Conservation (phyloP, 2,329 filamentous ascomycete genomes). For the Colletotrichum eleusines region DNA sequence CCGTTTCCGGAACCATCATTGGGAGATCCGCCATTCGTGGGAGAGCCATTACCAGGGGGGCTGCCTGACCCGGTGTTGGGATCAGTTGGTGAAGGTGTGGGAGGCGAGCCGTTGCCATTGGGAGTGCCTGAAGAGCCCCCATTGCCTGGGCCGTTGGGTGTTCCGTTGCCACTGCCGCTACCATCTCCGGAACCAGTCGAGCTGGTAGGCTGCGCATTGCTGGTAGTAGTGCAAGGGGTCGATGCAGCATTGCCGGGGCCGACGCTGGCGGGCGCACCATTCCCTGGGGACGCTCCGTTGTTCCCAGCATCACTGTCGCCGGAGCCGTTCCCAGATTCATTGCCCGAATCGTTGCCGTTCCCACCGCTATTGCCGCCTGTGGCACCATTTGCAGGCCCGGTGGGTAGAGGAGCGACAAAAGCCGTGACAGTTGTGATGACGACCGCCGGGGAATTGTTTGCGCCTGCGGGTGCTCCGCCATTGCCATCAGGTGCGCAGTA, state of each 20-base stretch:
- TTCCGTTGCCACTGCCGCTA: neutral
- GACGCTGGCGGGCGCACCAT: neutral
- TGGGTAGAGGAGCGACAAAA: slow-evolving; percentile 16
- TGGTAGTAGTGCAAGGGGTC: neutral
- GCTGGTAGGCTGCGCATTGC: neutral
- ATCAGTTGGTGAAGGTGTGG: neutral
- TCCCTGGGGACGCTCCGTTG: neutral
- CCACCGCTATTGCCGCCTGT: neutral
- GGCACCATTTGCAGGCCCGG: neutral
- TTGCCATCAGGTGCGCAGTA: slow-evolving; percentile 45
- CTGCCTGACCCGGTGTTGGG: neutral
- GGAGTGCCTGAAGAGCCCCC: neutral
- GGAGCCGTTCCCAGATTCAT: neutral
- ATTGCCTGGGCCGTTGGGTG: neutral
- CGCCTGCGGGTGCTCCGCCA: slow-evolving; percentile 4
- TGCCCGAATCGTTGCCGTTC: neutral
- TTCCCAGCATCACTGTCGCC: slow-evolving; percentile 3
- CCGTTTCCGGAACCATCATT: neutral
- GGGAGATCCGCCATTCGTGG: neutral
- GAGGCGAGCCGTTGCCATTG: neutral
- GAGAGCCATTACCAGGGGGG: neutral
- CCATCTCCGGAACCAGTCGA: neutral
- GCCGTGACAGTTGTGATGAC: slow-evolving; percentile 32
- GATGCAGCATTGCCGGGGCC: slow-evolving; percentile 9
- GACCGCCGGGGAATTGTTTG: slow-evolving; percentile 2